Evolutionary conservation across 148 eudicot species (phyloP), one percentile per base, ranked within the genome.

Genomic region (Hydrangea macrophylla): DNA sequence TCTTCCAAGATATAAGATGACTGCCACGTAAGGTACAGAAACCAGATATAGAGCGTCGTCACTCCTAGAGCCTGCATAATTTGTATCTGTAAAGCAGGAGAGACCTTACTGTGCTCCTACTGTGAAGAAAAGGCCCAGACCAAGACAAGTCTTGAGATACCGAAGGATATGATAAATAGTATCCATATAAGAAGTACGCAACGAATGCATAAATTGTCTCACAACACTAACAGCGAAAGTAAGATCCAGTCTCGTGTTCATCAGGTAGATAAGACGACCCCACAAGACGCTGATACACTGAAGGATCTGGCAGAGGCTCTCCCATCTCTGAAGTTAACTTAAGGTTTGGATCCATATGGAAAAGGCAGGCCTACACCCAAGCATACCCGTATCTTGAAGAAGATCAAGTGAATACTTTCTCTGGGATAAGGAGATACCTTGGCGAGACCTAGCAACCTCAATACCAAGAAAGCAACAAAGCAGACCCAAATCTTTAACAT

Each of bases 1-100:
- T 55, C 20, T 58, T 69, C 64, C 64, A 69, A 6, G 72, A 69
- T n/a, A 69, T 62, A 0, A 58, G 11, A 17, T 7, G 13, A 18
- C 8, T 1, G 0, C 72, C 72, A 7, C 57, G 1, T 5, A 56
- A 58, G 0, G 42, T 28, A 20, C 30, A 58, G 18, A 13, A 69
- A 0, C 64, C 64, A 18, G 64, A 28, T 0, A 65, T 4, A 2
- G 69, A 65, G 2, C 44, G n/a, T 9, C 27, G 26, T 36, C n/a
- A n/a, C n/a, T n/a, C n/a, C n/a, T n/a, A n/a, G n/a, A n/a, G n/a
- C n/a, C n/a, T n/a, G n/a, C n/a, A n/a, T n/a, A n/a, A n/a, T n/a
- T n/a, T n/a, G n/a, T n/a, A n/a, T n/a, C n/a, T n/a, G n/a, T n/a
- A n/a, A n/a, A n/a, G n/a, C n/a, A n/a, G n/a, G n/a, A n/a, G n/a